Conservation (phyloP, 2,329 filamentous ascomycete species). For the Sporothrix luriei region DNA sequence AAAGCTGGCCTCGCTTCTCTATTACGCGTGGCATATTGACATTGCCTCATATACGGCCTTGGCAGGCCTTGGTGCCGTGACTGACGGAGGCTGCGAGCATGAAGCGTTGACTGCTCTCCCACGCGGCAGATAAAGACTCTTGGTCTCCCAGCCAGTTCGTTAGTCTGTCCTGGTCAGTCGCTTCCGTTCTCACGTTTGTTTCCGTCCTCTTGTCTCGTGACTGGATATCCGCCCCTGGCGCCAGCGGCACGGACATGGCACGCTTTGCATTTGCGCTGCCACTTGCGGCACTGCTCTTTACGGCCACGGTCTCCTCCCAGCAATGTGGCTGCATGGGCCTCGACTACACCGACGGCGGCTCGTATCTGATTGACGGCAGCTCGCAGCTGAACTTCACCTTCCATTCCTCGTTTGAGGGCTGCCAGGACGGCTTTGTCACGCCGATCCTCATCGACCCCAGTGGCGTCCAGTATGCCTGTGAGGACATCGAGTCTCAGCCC, state of each 20-base stretch:
- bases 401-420: conserved; percentile 37
- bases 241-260: neutral
- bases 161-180: too few species aligned
- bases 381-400: conserved; percentile 35
- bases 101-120: neutral
- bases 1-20: neutral
- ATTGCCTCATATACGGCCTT: conserved; percentile 1
- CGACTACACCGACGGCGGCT: conserved; percentile 39
- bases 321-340: conserved; percentile 37
- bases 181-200: neutral
- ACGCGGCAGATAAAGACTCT: neutral
- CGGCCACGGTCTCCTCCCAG: conserved; percentile 3
- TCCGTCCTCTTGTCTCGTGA: neutral
- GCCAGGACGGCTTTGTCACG: conserved; percentile 35
- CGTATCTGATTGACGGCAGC: conserved; percentile 37
- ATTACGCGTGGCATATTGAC: conserved; percentile 7
- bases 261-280: neutral
- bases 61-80: neutral
- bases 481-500: conserved; percentile 32
- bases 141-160: neutral
- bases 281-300: conserved; percentile 9
- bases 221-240: neutral
- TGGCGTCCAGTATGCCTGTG: conserved; percentile 35
- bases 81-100: neutral
- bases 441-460: conserved; percentile 36